Evolutionary conservation across 495 filamentous ascomycete species (phyloP).

Genomic region (Lasiosphaeria hispida): DNA sequence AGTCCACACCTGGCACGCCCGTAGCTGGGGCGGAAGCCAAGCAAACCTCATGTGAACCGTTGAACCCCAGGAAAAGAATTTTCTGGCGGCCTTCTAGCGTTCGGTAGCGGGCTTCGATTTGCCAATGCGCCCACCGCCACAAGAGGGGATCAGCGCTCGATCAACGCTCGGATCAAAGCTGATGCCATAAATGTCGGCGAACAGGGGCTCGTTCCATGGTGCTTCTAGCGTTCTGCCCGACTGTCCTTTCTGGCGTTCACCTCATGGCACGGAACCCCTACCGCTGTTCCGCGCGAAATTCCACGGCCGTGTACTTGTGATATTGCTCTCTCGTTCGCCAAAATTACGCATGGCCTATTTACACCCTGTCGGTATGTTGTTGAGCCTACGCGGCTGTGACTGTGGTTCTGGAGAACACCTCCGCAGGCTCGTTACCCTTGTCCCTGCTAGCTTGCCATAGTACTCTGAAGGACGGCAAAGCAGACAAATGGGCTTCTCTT

Average conservation of each 20-base stretch:
- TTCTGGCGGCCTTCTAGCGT: constrained; percentile 23
- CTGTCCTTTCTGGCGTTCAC: neutral
- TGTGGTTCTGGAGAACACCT: neutral
- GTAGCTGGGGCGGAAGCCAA: no score
- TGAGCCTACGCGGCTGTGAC: no score
- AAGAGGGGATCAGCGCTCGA: neutral
- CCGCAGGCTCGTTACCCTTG: neutral
- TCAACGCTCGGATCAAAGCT: constrained; percentile 6
- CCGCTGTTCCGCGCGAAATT: constrained; percentile 10
- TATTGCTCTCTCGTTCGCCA: no score
- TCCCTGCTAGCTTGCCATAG: neutral
- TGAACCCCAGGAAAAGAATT: constrained; percentile 18
- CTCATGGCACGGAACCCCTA: constrained; percentile 12
- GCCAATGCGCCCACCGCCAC: constrained; percentile 11
- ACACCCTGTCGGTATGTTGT: neutral
- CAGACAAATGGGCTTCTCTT: constrained; percentile 8
- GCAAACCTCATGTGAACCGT: constrained; percentile 1
- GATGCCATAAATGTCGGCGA: constrained; percentile 16
- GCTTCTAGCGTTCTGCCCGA: constrained; percentile 12
- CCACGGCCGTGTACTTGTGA: neutral
- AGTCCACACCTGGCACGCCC: neutral
- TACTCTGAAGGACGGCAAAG: neutral
- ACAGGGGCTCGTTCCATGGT: constrained; percentile 20
- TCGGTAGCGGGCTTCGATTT: constrained; percentile 8
- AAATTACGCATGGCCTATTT: no score